Conservation (phyloP, 495 filamentous ascomycete genomes). For the Podospora sp. region DNA sequence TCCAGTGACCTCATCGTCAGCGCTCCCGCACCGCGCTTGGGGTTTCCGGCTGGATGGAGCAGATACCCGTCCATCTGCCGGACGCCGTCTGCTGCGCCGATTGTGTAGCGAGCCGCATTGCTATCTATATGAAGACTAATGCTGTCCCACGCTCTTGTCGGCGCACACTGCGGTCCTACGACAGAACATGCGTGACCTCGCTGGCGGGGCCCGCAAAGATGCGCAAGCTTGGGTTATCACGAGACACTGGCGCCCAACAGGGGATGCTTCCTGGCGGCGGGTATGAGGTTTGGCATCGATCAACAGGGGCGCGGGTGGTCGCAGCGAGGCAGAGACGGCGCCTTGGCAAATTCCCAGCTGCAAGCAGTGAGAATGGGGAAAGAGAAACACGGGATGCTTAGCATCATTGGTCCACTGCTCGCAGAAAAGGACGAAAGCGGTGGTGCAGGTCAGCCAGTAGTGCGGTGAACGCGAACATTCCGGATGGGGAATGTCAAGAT, state of each 20-base stretch:
- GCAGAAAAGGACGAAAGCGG: background rate
- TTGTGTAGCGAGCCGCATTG: conserved; percentile 4
- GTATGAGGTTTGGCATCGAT: background rate
- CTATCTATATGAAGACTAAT: background rate
- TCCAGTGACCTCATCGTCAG: conserved; percentile 7
- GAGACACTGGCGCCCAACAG: background rate
- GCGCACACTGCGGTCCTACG: background rate
- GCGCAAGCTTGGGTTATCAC: background rate
- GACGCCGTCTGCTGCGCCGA: background rate
- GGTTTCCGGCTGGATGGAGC: background rate
- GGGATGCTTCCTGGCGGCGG: background rate
- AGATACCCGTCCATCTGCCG: conserved; percentile 2
- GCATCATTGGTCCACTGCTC: background rate
- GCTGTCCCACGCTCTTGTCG: background rate
- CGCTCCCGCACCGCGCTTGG: background rate
- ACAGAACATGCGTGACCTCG: background rate
- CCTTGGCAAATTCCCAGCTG: background rate
- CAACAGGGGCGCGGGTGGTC: background rate
- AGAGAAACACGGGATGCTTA: background rate
- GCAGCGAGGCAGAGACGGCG: background rate
- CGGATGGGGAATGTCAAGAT: conserved; percentile 7
- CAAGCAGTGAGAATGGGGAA: background rate
- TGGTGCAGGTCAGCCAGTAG: background rate
- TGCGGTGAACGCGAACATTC: background rate
- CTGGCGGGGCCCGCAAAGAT: background rate